Evolutionary conservation across 1,284 basidiomycete species (phyloP).

Genomic region (Retiboletus flavoniger): DNA sequence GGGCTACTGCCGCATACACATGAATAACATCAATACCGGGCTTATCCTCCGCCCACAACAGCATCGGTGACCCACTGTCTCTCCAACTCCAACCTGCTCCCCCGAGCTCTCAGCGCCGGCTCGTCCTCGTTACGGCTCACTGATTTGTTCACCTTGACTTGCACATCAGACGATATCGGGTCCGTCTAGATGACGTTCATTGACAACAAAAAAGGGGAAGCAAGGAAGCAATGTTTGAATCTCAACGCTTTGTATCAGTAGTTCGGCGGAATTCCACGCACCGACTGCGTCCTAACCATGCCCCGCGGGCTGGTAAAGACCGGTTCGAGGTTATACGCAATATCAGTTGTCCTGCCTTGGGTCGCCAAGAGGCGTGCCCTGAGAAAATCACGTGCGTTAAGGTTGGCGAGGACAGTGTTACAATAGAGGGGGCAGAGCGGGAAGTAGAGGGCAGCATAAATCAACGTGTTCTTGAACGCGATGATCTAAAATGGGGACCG

Average conservation of each 20-base stretch:
- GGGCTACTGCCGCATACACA: too few species aligned
- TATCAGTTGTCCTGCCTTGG: background rate
- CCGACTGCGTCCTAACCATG: background rate
- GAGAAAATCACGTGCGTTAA: conserved; percentile 7
- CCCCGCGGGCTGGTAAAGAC: background rate
- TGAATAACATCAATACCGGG: too few species aligned
- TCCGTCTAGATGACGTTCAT: background rate
- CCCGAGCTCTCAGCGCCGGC: background rate
- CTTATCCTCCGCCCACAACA: too few species aligned
- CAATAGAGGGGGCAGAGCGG: conserved; percentile 8
- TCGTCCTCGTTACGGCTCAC: background rate
- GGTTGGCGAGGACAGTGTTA: conserved; percentile 9
- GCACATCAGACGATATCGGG: background rate
- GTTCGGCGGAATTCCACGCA: too few species aligned
- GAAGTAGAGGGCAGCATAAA: conserved; percentile 6
- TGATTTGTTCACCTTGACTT: conserved; percentile 1
- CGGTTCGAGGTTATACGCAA: background rate
- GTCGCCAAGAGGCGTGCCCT: background rate
- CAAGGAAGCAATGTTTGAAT: background rate
- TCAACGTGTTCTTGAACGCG: background rate
- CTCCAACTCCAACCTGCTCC: background rate
- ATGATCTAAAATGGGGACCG: background rate
- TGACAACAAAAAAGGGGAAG: too few species aligned
- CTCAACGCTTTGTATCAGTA: background rate
- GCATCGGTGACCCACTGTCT: background rate